A percentile compares a stretch with the other conserved stretches of the same genome.
Conservation (phyloP, 176 grass and related monocot species). For the Carex pumila region DNA sequence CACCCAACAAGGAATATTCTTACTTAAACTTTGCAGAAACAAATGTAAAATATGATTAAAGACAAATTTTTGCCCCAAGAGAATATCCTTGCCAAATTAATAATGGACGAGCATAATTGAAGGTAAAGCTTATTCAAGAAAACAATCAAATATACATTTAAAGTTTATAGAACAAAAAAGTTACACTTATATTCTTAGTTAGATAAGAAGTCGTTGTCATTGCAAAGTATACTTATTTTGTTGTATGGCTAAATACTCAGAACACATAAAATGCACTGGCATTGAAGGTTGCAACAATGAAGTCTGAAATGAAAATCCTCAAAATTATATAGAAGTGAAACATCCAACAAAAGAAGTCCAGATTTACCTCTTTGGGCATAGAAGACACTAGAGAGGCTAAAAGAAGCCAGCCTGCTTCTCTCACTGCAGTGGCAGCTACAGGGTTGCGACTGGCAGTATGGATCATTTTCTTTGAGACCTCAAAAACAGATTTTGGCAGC, state of each 20-base stretch:
- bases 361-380: constrained; percentile 91
- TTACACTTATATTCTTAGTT: neutral
- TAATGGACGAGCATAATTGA: neutral
- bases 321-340: constrained; percentile 11
- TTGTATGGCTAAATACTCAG: neutral
- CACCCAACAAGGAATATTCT: neutral
- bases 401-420: constrained; percentile 92
- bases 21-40: neutral
- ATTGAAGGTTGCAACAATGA: neutral
- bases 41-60: neutral
- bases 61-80: neutral
- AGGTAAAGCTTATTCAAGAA: neutral
- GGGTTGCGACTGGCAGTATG: constrained; percentile 76
- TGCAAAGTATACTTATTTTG: neutral
- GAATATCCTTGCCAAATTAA: neutral
- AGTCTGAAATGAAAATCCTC: neutral
- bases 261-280: neutral
- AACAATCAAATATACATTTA: neutral
- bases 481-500: constrained; percentile 85
- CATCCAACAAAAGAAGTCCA: neutral
- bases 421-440: constrained; percentile 57
- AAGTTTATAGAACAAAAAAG: constrained; percentile 13
- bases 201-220: neutral
- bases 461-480: constrained; percentile 89
- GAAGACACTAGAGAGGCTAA: constrained; percentile 88